Evolutionary conservation across 1,284 basidiomycete species (phyloP).

Genomic region (Meripilus lineatus): DNA sequence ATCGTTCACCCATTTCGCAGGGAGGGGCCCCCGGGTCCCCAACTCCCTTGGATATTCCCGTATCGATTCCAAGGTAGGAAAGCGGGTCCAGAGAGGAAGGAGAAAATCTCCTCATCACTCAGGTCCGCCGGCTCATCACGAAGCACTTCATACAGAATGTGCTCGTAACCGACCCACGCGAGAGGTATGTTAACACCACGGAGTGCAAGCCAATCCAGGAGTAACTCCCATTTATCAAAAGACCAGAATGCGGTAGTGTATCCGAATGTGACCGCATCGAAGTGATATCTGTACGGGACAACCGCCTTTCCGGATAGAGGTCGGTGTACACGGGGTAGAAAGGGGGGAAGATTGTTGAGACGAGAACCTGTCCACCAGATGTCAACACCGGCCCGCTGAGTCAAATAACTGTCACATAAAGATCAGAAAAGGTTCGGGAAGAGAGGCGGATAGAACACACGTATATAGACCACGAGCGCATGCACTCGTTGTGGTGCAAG

Average conservation of each 20-base stretch:
- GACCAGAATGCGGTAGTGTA: conserved; percentile 39
- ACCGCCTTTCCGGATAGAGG: conserved; percentile 29
- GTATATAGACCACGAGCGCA: conserved; percentile 27
- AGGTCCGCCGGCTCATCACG: conserved; percentile 36
- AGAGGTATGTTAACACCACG: conserved; percentile 40
- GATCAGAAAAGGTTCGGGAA: background rate
- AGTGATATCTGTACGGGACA: conserved; percentile 35
- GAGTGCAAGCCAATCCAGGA: conserved; percentile 42
- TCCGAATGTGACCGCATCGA: conserved; percentile 41
- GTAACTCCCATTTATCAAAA: conserved; percentile 38
- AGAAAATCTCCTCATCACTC: conserved; percentile 29
- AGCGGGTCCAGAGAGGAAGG: conserved; percentile 36
- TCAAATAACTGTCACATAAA: conserved; percentile 30
- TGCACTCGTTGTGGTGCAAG: conserved; percentile 26
- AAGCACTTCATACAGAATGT: conserved; percentile 33
- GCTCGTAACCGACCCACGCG: conserved; percentile 39
- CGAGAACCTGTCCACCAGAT: conserved; percentile 43
- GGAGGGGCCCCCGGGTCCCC: conserved; percentile 31
- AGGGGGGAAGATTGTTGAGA: conserved; percentile 25
- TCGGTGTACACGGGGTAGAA: conserved; percentile 27
- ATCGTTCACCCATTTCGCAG: conserved; percentile 34
- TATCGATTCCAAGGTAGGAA: conserved; percentile 42
- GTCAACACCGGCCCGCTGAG: conserved; percentile 32
- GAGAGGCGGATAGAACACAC: too few relatives aligned
- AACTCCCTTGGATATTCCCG: conserved; percentile 39